Evolutionary conservation across 352 stramenopile species (phyloP), one percentile per base, ranked within the genome.

Genomic region (Pythium dissimile): DNA sequence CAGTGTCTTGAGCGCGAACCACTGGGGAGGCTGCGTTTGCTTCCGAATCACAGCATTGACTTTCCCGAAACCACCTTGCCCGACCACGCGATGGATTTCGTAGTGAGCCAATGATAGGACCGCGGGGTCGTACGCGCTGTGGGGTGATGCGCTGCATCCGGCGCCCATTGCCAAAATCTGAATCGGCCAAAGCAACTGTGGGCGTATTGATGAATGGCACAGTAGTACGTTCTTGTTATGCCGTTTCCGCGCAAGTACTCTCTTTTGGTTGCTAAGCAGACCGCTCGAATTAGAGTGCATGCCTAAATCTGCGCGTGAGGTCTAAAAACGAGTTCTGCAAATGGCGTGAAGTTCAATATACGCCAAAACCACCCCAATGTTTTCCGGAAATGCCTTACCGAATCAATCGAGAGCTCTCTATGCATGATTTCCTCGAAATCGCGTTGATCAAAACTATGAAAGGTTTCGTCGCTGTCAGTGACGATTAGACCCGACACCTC

Each of bases 1-100:
- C 26, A 92, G 64, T 43, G 77, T 86, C 64, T 92, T 92, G 66
- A 90, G 62, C 0, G 83, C 83, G 18, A 87, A 84, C 75, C 75
- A 87, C 47, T 76, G 62, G n/a, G 59, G 54, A 1, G 77, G 75
- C 5, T 27, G 69, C 3, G 75, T 73, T 42, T 76, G 74, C 64
- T 86, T 83, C 27, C 73, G 76, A 27, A 86, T 86, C 28, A 88
- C 74, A 15, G 80, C 77, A 32, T 88, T 86, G 13, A 92, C 83
- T 50, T 88, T 88, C 30, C 83, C 83, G 34, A 92, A 92, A 5
- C 76, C 77, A 5, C 80, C 83, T 42, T 85, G 67, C 9, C 83
- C 80, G 3, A 92, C 54, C 31, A 86, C 77, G 48, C 77, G 75
- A 62, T 89, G 80, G 15, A 88, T 63, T 16, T 89, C 77, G 38